Evolutionary conservation across 2,329 filamentous ascomycete genomes (phyloP).

Genomic region (Tolypocladium ophioglossoides): DNA sequence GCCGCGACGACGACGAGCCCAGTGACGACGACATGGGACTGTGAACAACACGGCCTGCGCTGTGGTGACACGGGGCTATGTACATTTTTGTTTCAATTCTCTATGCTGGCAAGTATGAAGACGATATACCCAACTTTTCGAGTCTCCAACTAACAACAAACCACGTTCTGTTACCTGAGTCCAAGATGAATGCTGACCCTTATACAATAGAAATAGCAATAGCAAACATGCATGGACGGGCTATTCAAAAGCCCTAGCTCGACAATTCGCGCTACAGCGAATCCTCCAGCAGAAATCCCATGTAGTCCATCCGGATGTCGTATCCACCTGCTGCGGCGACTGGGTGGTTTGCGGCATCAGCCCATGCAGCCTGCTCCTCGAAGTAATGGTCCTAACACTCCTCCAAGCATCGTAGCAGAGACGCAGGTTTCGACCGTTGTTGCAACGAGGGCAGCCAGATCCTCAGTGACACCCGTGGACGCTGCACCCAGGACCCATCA

Average conservation of each 20-base stretch:
- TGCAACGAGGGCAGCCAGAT: not conserved
- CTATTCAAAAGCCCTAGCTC: not conserved
- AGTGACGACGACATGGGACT: conserved; percentile 44
- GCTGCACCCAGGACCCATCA: not conserved
- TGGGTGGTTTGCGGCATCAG: conserved; percentile 13
- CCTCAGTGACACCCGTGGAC: not conserved
- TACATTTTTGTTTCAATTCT: not conserved
- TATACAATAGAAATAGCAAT: not conserved
- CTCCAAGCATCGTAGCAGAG: too few relatives aligned
- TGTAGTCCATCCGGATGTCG: too few relatives aligned
- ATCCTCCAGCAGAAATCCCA: not conserved
- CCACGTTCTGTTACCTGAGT: too few relatives aligned
- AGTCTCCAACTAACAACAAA: too few relatives aligned
- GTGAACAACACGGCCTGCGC: conserved; percentile 8
- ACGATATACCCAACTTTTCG: too few relatives aligned
- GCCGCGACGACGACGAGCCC: conserved; percentile 51
- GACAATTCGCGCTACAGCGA: not conserved
- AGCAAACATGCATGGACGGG: too few relatives aligned
- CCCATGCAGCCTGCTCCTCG: too few relatives aligned
- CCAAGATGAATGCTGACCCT: too few relatives aligned
- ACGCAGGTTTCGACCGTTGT: not conserved
- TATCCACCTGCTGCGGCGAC: too few relatives aligned
- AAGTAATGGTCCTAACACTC: too few relatives aligned
- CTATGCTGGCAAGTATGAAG: not conserved
- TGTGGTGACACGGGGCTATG: not conserved